Base-by-base conservation (phyloP, 306 rosid genomes). In the Prosopis cineraria region DNA sequence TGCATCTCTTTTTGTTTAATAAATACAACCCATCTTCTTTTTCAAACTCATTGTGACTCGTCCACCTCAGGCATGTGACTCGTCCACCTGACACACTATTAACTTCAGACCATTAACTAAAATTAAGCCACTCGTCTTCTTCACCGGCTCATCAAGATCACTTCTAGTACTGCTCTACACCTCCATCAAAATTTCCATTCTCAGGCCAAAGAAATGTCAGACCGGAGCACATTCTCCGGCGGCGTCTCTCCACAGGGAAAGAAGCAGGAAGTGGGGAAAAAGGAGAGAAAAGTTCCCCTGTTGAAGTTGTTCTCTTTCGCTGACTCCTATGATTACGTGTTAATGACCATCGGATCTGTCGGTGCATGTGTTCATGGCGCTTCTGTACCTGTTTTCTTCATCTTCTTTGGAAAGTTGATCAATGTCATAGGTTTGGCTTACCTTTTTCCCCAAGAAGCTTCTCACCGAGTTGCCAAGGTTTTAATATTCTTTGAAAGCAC, bases 321-420 rank as follows among this genome's bases (percentile, higher is more conserved):
- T 45, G 97, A 94, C 71, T 85, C 80, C 4, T 89, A 89, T 80
- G 98, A 94, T 73, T 90, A 45, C 56, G 63, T 92, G 3, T 73
- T 94, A 20, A 94, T 94, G 97, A 70, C 66, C 2, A 1, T 90
- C 71, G 98, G 97, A 36, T 92, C 97, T 11, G 30, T 92, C 36
- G 98, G 98, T 20, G 98, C 98, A 39, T 84, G 89, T 70, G 22
- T 92, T 74, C 98, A 94, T 72, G 98, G 98, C 3, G 97, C 96
- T 78, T 90, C 98, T 13, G 95, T 94, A n/a, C 98, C 98, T 6
- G 85, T 94, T 65, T 94, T 94, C 89, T 94, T 94, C 62, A 88
- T 94, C 73, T 94, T 88, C 89, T 94, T 94, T 73, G 98, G 98
- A 29, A 88, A 92, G 77, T 59, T 94, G 83, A 94, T 94, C 31